These are phyloP conservation scores for Kingdonia uniflora DNA, from an alignment of 164 flowering plant genomes.

Conservation along the genomic window DNA sequence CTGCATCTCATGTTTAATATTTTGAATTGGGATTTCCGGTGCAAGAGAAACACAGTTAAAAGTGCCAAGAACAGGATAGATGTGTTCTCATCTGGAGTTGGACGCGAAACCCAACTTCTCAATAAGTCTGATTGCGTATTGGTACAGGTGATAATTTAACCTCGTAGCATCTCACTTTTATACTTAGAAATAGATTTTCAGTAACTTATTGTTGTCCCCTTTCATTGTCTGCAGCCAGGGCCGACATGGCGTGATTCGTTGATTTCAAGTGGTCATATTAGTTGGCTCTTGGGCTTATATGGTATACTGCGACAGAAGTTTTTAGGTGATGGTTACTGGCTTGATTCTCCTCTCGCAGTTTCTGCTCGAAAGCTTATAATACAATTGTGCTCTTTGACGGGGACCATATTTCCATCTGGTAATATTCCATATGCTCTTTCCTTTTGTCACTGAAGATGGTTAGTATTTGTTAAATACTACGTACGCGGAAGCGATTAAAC, in stretches of 20 bases:
- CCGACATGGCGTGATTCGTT: conserved; percentile 66
- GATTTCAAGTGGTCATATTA: conserved; percentile 67
- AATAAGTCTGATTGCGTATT: conserved; percentile 52
- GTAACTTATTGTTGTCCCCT: background rate
- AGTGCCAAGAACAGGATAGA: conserved; percentile 29
- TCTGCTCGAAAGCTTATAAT: conserved; percentile 83
- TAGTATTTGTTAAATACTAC: too few relatives aligned
- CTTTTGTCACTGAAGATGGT: background rate
- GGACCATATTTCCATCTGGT: conserved; percentile 83
- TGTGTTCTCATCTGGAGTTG: conserved; percentile 31
- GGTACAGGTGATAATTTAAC: conserved; percentile 53
- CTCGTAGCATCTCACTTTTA: background rate
- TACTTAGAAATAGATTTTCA: background rate
- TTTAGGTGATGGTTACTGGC: conserved; percentile 54
- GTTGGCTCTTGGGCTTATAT: conserved; percentile 77
- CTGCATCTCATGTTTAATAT: conserved; percentile 87
- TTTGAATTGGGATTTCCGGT: conserved; percentile 77
- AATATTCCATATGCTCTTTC: conserved; percentile 13
- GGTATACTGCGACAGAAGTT: conserved; percentile 66
- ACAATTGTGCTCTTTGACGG: conserved; percentile 77
- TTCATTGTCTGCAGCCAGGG: conserved; percentile 61
- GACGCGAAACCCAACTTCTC: conserved; percentile 24
- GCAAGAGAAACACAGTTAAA: conserved; percentile 18
- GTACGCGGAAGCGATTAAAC: too few relatives aligned
- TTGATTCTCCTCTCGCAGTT: conserved; percentile 89